Base-by-base conservation (phyloP, 164 flowering plant genomes). In the Aristolochia californica region DNA sequence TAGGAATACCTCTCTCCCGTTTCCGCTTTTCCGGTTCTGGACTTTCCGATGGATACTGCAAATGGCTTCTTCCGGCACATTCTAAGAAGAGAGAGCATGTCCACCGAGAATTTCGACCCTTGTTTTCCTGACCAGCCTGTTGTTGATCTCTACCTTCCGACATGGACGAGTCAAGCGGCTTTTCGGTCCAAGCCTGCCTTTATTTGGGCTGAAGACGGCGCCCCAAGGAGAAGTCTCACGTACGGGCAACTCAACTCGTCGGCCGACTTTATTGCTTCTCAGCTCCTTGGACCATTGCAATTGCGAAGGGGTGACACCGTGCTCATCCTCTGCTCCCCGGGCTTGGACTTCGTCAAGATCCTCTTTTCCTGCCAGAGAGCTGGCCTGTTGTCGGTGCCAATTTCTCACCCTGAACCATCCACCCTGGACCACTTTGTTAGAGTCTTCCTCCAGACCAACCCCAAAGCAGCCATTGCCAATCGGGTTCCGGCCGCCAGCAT, bases 91-190 rank as follows among this genome's bases (percentile, higher is more conserved):
- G n/a, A n/a, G n/a, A 60, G 49, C 61, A 66, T 69, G 34, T 64
- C 47, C 62, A 66, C 69, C 28, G 89, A 82, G 63, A 84, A 85
- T 45, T 85, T 79, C 65, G 93, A 85, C 54, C 86, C 80, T 25
- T 75, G 63, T 58, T 86, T 76, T 65, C 94, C 94, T 0, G 94
- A 86, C 67, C 89, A 83, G 61, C 87, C 94, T 0, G 85, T 83
- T 14, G 87, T 80, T 3, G 89, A 81, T 45, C 79, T 67, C 49
- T 83, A 82, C 73, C 80, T 86, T 25, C 81, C 79, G 17, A 34
- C 80, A 0, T 86, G 89, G 90, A 80, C 87, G 1, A 75, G 48
- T 13, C 78, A 73, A 0, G 80, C 80, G 0, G 71, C 81, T 13
- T 79, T 80, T 50, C 30, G 61, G 45, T 72, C 79, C 51, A 83